Base-by-base conservation (phyloP, 1,139 yeast genomes). In the Candida tropicalis region DNA sequence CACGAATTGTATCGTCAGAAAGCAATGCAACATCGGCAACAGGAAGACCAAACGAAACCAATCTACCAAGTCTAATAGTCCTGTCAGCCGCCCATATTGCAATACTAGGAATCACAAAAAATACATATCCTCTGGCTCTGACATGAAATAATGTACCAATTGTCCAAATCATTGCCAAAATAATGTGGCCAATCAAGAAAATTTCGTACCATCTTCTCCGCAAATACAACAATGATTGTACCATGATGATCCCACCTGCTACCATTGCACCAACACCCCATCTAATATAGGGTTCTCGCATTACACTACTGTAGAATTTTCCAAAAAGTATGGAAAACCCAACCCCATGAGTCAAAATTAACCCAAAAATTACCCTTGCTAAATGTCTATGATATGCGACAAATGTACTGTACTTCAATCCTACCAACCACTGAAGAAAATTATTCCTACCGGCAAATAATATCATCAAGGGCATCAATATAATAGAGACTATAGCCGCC, bases 361-460 rank as follows among this genome's bases (percentile, higher is more conserved):
- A 49, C 2, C 67, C 43, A 42, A 79, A 64, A 2, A 73, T 58
- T 2, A 75, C 58, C 43, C 87, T 62, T 1, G 86, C 77, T 2
- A 77, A 54, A 85, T 86, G 81, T 46, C 81, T 65, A 58, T 84
- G 89, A 51, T 73, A 75, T 20, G 79, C 64, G 37, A 80, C 77
- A 52, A 78, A 82, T 1, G 82, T 73, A 15, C 84, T 71, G 52
- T 75, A 79, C 25, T 82, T 74, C 78, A 84, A 73, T 15, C 85
- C 79, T 0, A 88, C 81, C 5, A 79, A 38, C 65, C 72, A 67
- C 46, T 78, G 74, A 28, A 83, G 57, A 41, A 82, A 60, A 56
- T 83, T 83, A 59, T 75, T 82, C 52, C 90, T 66, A 3, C 87
- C 86, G 0, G 82, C 86, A 64, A 82, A 73, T 26, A 79, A 56